These are phyloP conservation scores for Coemansia sp. DNA, from an alignment of 192 early-diverging fungal genomes.

Conservation along the genomic window DNA sequence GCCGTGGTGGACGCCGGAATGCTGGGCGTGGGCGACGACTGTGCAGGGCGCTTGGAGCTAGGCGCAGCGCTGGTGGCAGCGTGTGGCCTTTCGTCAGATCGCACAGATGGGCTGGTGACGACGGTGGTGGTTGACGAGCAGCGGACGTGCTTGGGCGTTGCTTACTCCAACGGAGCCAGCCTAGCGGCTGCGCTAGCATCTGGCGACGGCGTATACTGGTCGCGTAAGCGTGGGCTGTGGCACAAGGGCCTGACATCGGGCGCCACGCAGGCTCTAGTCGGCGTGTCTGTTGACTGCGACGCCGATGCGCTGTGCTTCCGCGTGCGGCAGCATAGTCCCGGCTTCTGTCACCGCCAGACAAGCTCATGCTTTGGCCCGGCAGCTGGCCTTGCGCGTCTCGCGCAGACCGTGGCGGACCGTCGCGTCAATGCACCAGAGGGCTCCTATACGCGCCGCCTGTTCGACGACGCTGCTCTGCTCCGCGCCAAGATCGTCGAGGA, in stretches of 20 bases:
- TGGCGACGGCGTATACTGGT: constrained; percentile 90
- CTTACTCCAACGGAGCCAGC: constrained; percentile 85
- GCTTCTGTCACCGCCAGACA: constrained; percentile 93
- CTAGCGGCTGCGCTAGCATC: constrained; percentile 76
- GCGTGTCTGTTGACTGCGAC: constrained; percentile 88
- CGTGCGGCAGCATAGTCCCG: constrained; percentile 82
- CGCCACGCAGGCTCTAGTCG: constrained; percentile 82
- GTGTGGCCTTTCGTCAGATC: constrained; percentile 60
- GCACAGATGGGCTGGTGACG: constrained; percentile 86
- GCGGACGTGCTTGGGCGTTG: constrained; percentile 84
- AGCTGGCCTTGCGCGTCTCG: constrained; percentile 72
- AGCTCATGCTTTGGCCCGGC: constrained; percentile 88
- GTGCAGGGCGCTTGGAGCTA: constrained; percentile 12
- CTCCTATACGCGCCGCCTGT: constrained; percentile 91
- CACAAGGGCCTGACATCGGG: constrained; percentile 95
- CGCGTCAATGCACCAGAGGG: constrained; percentile 74
- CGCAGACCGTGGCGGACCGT: constrained; percentile 65
- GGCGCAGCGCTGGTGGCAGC: constrained; percentile 28
- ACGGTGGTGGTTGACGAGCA: constrained; percentile 94
- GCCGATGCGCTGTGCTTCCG: constrained; percentile 81
- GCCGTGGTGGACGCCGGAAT: constrained; percentile 21
- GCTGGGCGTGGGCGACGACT: constrained; percentile 17
- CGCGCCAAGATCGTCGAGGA: constrained; percentile 95
- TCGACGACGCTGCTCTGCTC: constrained; percentile 77
- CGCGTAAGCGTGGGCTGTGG: constrained; percentile 87